Base-by-base conservation (phyloP, 2,329 filamentous ascomycete genomes). In the Monascus ruber region DNA sequence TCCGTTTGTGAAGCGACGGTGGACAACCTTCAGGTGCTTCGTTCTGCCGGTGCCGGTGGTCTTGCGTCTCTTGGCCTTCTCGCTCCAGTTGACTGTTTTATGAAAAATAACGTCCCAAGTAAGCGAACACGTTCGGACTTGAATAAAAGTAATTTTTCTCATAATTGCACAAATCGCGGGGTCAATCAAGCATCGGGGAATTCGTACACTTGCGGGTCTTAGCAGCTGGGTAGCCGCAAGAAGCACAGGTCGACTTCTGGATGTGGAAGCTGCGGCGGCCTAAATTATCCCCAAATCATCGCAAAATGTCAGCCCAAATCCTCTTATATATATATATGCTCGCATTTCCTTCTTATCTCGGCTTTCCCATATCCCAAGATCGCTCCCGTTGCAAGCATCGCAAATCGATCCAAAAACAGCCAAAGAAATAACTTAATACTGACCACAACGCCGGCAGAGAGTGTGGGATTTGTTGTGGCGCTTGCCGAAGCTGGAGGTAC, bases 21-120 rank as follows among this genome's bases (percentile, higher is more conserved):
- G 76, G 66, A 98, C 81, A 62, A 77, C 78, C 79, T 93, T 94
- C 68, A 98, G 79, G 75, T 88, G 85, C 67, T 86, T 81, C 82
- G 88, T 91, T 71, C 91, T 85, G 70, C 91, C 91, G 65, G 86
- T 89, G 63, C 91, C 91, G 68, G 85, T 89, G 65, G 89, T 95
- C 88, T 95, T 96, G 83, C 91, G 93, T 72, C 91, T 79, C 86
- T 96, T 96, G 62, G 88, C 89, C 85, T 98, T 98, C 81, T 96
- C 89, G 71, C 85, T 80, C 91, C 91, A 98, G 85, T 98, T 95
- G 83, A 82, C 89, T 96, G 66, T 66, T 47, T 36, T 41, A 39
- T 35, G 37, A 47, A 27, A 40, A 51, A 42, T 51, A 47, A 47
- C 41, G 40, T 44, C 51, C 49, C 60, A 49, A 58, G 56, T 54